Base-by-base conservation (phyloP, 2,329 filamentous ascomycete species). In the Ilyonectria mors-panacis region DNA sequence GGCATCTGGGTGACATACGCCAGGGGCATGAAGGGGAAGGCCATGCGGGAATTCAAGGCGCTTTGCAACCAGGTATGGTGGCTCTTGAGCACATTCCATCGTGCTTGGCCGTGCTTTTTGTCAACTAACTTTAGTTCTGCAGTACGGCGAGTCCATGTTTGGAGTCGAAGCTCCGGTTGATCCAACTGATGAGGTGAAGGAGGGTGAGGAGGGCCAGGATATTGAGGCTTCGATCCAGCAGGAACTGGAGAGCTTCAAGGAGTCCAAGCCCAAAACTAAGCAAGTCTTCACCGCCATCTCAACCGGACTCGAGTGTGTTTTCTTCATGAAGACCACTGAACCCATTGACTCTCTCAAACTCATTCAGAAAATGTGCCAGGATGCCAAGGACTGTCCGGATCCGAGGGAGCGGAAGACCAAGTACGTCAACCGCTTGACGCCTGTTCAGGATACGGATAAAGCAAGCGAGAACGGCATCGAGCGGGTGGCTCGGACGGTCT, bases 1-100 rank as follows among this genome's bases (percentile, higher is more conserved):
- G 93, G 93, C 6, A 90, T 95, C 65, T 95, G 92, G 92, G 91
- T 91, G 30, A 94, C 93, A 0, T 95, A 92, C 77, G 89, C 91
- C 58, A 88, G 91, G 76, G 88, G 89, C 70, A 91, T 92, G 82
- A 92, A 93, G 80, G 85, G 84, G 47, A 92, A 90, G 79, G 92
- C 92, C 15, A 86, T 92, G 2, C 83, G 85, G 56, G 93, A 95
- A 77, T 85, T 94, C 69, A 85, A 85, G 64, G 81, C 87, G 65
- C 81, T 94, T 23, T 92, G 94, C 75, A 85, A 91, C 48, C 86
- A 92, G 82, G 91, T 93, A 80, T 67, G 83, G 56, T 33, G 28
- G 59, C 21, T 39, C 48, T 30, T 61, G 15, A 45, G 19, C 54
- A 47, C 48, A 35, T 39, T 28, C 30, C 28, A 15, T 37, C 26